Evolutionary conservation across 2,329 filamentous ascomycete genomes (phyloP), one percentile per base, ranked within the genome.

Genomic region (Didymella exigua): DNA sequence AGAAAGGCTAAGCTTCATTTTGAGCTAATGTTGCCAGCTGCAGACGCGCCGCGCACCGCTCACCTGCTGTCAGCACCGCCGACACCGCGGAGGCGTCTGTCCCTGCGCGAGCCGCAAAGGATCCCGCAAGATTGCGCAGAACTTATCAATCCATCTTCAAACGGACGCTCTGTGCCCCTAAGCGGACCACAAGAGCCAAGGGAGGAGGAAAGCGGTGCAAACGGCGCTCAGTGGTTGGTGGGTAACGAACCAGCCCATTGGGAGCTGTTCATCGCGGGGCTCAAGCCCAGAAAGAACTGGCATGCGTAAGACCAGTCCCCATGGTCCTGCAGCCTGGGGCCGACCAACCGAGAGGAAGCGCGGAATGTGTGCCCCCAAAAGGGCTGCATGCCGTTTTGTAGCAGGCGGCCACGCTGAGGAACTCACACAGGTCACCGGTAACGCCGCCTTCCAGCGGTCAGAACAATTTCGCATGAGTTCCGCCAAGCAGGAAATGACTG

Each of bases 371-470:
- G 49, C 38, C 37, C 49, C 42, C 21, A 27, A 36, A 56, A 38
- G 11, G 55, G 37, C 44, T 49, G 41, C 49, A 44, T 37, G 33
- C 43, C 29, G 29, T 46, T 49, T 46, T 11, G 46, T 41, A 23
- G 38, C 44, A 44, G 29, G 29, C 24, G 40, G 34, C 37, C 38
- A 54, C 40, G 29, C 27, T 45, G 24, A 51, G 27, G 43, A 43
- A 45, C 55, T 38, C 31, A 50, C 37, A 58, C 56, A 37, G 49
- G 56, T 50, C 33, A 29, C 38, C 54, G 63, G 58, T 31, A 59
- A 43, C 50, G 52, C 61, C 45, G 51, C 37, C 36, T 49, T 36
- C 49, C 48, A 50, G 48, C 54, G 31, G 40, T 47, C 45, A 33
- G 41, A 18, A 42, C 26, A 40, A 31, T 29, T 33, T 49, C 41